Conservation (phyloP, 768 basidiomycete genomes). For the Pisolithus tinctorius region DNA sequence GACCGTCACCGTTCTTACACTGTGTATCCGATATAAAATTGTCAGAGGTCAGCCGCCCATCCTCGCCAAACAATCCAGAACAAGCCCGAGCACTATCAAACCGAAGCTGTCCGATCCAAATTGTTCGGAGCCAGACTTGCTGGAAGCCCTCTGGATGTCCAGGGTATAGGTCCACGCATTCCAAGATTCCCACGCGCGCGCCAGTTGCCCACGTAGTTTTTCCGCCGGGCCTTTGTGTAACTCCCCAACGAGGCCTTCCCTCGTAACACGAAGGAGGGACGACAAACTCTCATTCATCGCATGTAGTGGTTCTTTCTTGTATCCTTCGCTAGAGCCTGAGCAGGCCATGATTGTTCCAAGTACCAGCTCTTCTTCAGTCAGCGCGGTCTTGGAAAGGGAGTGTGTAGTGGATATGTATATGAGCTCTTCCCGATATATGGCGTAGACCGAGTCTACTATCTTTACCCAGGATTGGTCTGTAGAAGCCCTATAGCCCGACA, state of each 20-base stretch:
- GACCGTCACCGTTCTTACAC: too few species aligned
- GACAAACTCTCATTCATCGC: constrained; percentile 56
- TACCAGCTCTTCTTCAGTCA: constrained; percentile 71
- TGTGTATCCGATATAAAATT: too few species aligned
- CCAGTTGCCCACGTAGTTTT: too few species aligned
- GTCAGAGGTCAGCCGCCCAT: too few species aligned
- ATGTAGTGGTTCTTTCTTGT: constrained; percentile 51
- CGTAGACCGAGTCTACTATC: constrained; percentile 33
- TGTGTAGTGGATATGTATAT: constrained; percentile 65
- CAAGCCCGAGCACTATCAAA: too few species aligned
- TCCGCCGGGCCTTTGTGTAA: constrained; percentile 3
- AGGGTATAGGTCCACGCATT: too few species aligned
- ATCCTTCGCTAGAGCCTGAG: constrained; percentile 45
- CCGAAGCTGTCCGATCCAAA: too few species aligned
- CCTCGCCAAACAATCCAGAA: too few species aligned
- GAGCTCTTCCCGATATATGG: constrained; percentile 56
- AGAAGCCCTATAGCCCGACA: constrained; percentile 2
- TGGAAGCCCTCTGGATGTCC: too few species aligned
- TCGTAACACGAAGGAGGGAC: constrained; percentile 48
- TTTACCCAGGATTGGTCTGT: constrained; percentile 10
- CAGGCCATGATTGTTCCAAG: constrained; percentile 71
- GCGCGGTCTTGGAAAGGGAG: constrained; percentile 49
- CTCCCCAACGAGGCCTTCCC: constrained; percentile 29
- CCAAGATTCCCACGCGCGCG: too few species aligned
- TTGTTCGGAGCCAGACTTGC: too few species aligned